Evolutionary conservation across 2,329 filamentous ascomycete genomes (phyloP).

Genomic region (Alternaria sp.): DNA sequence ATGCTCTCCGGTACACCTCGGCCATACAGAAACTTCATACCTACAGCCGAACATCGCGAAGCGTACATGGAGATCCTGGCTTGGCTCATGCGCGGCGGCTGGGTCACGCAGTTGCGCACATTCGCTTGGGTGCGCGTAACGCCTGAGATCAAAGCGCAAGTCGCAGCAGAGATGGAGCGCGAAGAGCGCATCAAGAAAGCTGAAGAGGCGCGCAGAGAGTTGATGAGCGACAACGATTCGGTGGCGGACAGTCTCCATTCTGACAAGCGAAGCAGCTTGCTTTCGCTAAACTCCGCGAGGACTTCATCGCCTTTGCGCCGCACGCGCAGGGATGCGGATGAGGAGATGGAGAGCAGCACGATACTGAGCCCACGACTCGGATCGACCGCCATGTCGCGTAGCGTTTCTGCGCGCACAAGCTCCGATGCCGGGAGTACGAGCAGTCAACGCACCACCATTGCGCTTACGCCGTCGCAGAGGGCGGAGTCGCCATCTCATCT

Average conservation of each 20-base stretch:
- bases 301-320: slow-evolving; percentile 42
- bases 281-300: slow-evolving; percentile 32
- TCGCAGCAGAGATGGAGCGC: slow-evolving; percentile 71
- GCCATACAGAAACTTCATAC: slow-evolving; percentile 82
- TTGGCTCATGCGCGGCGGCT: slow-evolving; percentile 90
- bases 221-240: slow-evolving; percentile 41
- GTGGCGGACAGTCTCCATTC: slow-evolving; percentile 36
- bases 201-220: slow-evolving; percentile 35
- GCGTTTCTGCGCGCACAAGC: slow-evolving; percentile 34
- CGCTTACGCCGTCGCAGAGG: slow-evolving; percentile 26
- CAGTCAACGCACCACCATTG: slow-evolving; percentile 45
- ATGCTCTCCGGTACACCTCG: slow-evolving; percentile 80
- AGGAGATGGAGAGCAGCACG: slow-evolving; percentile 38
- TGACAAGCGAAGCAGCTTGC: slow-evolving; percentile 39
- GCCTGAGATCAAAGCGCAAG: slow-evolving; percentile 81
- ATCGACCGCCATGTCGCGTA: slow-evolving; percentile 27
- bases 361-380: slow-evolving; percentile 35
- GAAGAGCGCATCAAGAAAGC: slow-evolving; percentile 42
- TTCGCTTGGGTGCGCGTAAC: slow-evolving; percentile 89
- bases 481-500: slow-evolving; percentile 33
- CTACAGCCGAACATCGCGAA: slow-evolving; percentile 84
- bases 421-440: slow-evolving; percentile 47
- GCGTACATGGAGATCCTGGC: slow-evolving; percentile 90
- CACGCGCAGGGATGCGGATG: slow-evolving; percentile 29
- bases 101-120: slow-evolving; percentile 91